Base-by-base conservation (phyloP, 2,329 filamentous ascomycete species). In the Talaromyces sp. region DNA sequence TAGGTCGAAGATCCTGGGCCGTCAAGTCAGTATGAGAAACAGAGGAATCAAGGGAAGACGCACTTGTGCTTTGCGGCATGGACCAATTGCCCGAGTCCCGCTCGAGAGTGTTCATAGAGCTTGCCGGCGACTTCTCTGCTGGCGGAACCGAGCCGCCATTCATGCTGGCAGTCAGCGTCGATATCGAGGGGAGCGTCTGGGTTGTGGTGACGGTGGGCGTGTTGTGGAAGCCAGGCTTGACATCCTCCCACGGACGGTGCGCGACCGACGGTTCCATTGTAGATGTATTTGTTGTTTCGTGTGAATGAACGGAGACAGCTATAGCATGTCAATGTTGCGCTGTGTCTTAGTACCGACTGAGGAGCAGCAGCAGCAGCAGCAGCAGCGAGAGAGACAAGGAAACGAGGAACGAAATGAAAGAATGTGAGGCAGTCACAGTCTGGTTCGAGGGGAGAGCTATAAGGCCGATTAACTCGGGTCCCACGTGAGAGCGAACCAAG, bases 61-160 rank as follows among this genome's bases (percentile, higher is more conserved):
- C 73, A 84, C 83, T 80, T 69, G 83, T 82, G 71, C 82, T 84
- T 66, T 82, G 82, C 62, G 82, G 81, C 67, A 84, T 81, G 58
- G 82, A 84, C 82, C 82, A 85, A 69, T 81, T 84, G 62, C 83
- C 82, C 24, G 83, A 85, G 69, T 85, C 83, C 62, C 83, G 80
- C 68, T 82, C 79, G 62, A 78, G 73, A 14, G 77, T 78, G 58
- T 76, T 78, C 63, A 79, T 66, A 5, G 77, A 78, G 9, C 73
- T 67, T 21, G 72, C 74, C 10, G 75, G 76, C 0, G 74, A 76
- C 63, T 79, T 78, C 61, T 80, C 78, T 1, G 74, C 67, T 2
- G 72, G 63, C 41, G 68, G 65, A 46, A 68, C 57, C 11, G 62
- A 61, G 21, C 68, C 66, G 54, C 65, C 66, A 50, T 70, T 72